A percentile compares a stretch with the other conserved stretches of the same genome.
Evolutionary conservation across 2,329 filamentous ascomycete species (phyloP).

Genomic region (Pseudopyricularia cyperi): DNA sequence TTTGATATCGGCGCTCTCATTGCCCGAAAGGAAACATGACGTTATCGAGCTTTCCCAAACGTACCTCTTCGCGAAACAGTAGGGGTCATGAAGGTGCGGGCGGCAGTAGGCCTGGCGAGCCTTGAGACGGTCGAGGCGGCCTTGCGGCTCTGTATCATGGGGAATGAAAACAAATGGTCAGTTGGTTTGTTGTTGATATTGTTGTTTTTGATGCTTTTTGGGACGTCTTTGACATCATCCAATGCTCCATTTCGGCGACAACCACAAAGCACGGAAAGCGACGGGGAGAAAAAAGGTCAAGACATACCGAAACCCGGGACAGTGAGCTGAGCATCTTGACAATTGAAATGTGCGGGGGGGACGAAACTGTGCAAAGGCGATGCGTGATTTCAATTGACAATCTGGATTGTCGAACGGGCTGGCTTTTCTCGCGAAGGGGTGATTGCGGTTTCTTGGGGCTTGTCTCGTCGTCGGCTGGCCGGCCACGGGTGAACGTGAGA

Average conservation of each 20-base stretch:
- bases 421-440: too few species aligned
- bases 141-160: constrained; percentile 28
- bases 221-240: not conserved
- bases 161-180: constrained; percentile 10
- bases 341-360: constrained; percentile 2
- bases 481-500: not conserved
- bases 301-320: constrained; percentile 40
- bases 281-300: not conserved
- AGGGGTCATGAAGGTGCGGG: constrained; percentile 43
- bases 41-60: constrained; percentile 12
- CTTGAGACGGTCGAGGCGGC: constrained; percentile 36
- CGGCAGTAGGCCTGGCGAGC: constrained; percentile 31
- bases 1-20: too few species aligned
- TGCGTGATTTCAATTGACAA: not conserved
- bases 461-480: not conserved
- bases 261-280: not conserved
- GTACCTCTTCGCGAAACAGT: constrained; percentile 50
- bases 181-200: not conserved
- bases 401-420: too few species aligned
- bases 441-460: not conserved
- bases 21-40: too few species aligned
- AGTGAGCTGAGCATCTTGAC: constrained; percentile 44
- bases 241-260: not conserved
- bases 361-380: too few species aligned
- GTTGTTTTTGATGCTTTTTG: not conserved